Evolutionary conservation across 257 asterid genomes (phyloP).

Genomic region (Mentha longifolia): DNA sequence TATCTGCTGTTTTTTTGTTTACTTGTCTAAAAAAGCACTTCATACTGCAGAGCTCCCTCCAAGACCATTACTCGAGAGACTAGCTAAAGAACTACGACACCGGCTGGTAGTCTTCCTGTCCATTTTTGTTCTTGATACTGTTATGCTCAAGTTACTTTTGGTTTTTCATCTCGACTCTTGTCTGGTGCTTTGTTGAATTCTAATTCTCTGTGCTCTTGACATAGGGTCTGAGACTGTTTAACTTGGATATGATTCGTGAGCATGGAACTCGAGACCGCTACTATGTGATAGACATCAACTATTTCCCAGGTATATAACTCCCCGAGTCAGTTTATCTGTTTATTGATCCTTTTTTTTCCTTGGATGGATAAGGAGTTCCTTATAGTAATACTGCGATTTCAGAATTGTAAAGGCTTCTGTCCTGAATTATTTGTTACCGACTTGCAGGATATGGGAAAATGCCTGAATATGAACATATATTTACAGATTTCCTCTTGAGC

Average conservation of each 20-base stretch:
- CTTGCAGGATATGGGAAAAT: constrained; percentile 82
- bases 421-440: constrained; percentile 1
- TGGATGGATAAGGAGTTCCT: not conserved
- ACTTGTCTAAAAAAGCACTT: constrained; percentile 5
- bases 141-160: not conserved
- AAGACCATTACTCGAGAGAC: constrained; percentile 76
- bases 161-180: constrained; percentile 13
- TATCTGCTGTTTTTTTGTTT: not conserved
- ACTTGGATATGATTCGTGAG: constrained; percentile 82
- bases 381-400: not conserved
- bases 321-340: not conserved
- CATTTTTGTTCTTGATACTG: not conserved
- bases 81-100: constrained; percentile 72
- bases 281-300: constrained; percentile 85
- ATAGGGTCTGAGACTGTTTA: constrained; percentile 84
- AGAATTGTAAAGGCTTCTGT: not conserved
- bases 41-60: constrained; percentile 81
- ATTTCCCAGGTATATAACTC: constrained; percentile 69
- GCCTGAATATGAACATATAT: constrained; percentile 86
- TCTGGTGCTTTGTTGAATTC: not conserved
- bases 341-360: not conserved
- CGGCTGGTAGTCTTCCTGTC: constrained; percentile 53
- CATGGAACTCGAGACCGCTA: constrained; percentile 69
- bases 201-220: not conserved
- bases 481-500: constrained; percentile 83